Evolutionary conservation across 1,139 yeast species (phyloP).

Genomic region (Kazachstania sp.): DNA sequence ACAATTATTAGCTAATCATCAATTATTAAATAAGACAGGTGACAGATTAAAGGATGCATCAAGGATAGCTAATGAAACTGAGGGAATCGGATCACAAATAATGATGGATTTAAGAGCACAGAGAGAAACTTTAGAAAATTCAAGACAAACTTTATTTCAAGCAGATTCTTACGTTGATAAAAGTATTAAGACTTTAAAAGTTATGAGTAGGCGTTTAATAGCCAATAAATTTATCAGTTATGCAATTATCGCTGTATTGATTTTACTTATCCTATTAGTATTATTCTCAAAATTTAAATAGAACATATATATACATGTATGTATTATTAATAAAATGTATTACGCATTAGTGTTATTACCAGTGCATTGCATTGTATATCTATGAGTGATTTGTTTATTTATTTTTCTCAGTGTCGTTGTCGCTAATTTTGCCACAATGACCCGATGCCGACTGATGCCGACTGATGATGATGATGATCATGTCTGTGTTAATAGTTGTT

Average conservation of each 20-base stretch:
- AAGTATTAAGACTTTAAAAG: slow-evolving; percentile 73
- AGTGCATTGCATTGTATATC: no score
- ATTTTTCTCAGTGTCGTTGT: not conserved
- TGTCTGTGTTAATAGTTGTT: no score
- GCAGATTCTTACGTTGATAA: slow-evolving; percentile 93
- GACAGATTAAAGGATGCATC: slow-evolving; percentile 83
- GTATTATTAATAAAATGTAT: no score
- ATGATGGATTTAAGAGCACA: slow-evolving; percentile 85
- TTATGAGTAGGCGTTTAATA: slow-evolving; percentile 92
- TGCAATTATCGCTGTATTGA: slow-evolving; percentile 87
- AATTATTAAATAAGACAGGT: slow-evolving; percentile 72
- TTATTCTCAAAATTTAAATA: slow-evolving; percentile 66
- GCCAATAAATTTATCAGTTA: slow-evolving; percentile 89
- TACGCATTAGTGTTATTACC: no score
- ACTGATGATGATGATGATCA: no score
- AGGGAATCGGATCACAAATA: slow-evolving; percentile 82
- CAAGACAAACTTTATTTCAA: slow-evolving; percentile 74
- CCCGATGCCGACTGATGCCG: no score
- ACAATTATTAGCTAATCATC: slow-evolving; percentile 68
- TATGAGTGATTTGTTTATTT: not conserved
- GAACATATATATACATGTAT: not conserved
- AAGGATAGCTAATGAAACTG: slow-evolving; percentile 87
- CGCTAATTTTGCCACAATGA: no score
- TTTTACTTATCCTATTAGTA: slow-evolving; percentile 74
- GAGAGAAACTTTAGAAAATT: slow-evolving; percentile 80